phyloP scores from a whole-genome alignment of 371 early-diverging fungal genomes.

The Mortierella sp. region DNA sequence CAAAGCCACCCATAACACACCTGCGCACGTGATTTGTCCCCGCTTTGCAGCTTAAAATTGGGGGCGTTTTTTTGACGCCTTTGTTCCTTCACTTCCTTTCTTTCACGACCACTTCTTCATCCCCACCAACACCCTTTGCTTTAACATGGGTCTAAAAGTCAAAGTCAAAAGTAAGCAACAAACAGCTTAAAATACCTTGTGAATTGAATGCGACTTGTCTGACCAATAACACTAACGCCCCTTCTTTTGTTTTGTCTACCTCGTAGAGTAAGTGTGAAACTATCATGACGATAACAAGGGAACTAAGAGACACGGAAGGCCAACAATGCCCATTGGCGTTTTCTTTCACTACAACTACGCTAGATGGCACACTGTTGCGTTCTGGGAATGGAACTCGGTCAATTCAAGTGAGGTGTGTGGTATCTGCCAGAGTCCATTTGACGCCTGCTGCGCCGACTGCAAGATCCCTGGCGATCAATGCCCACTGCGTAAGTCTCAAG shows the following conservation, averaged over 20 bases:
- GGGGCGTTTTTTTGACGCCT: slow-evolving; percentile 8
- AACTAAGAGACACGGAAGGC: not conserved
- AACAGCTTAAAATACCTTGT: not conserved
- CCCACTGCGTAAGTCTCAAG: slow-evolving; percentile 33
- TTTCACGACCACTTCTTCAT: not conserved
- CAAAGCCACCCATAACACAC: slow-evolving; percentile 37
- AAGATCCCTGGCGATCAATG: slow-evolving; percentile 53
- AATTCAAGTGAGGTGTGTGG: slow-evolving; percentile 53
- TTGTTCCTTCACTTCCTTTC: not conserved
- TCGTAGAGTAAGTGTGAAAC: slow-evolving; percentile 21
- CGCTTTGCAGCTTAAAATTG: not conserved
- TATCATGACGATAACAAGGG: not conserved
- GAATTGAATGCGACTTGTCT: not conserved
- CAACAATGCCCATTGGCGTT: not conserved
- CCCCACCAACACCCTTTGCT: not conserved
- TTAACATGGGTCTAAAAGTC: slow-evolving; percentile 32
- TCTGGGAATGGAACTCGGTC: slow-evolving; percentile 54
- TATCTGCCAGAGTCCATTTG: slow-evolving; percentile 52
- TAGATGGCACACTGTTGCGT: slow-evolving; percentile 52
- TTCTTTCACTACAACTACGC: not conserved
- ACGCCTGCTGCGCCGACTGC: slow-evolving; percentile 48
- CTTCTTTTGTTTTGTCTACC: not conserved
- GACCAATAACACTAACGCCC: not conserved
- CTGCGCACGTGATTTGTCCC: not conserved
- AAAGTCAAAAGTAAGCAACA: slow-evolving; percentile 43